Evolutionary conservation across 1,284 basidiomycete genomes (phyloP), one percentile per base, ranked within the genome.

Genomic region (Ustilago xerochloae): DNA sequence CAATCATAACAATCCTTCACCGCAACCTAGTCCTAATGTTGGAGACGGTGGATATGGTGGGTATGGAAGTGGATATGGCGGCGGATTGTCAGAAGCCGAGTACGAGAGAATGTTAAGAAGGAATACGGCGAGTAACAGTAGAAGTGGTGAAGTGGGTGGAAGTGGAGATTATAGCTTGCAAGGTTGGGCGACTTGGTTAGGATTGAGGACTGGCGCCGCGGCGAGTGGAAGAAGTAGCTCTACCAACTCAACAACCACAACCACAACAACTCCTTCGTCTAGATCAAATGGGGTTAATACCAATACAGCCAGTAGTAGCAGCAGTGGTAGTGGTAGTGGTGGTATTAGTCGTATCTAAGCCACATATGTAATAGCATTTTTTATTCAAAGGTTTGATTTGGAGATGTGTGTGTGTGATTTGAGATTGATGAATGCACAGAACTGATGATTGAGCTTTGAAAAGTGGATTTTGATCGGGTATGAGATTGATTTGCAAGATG

Each of bases 61-160:
- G 0, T 45, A 63, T 15, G 69, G 69, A 12, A 62, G 39, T 16
- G 63, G 69, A 16, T 63, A 63, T 22, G 64, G 61, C 15, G 64
- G 60, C 16, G 70, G 64, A 3, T 22, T 73, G 56, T 54, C 48
- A 4, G 70, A 73, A 22, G 70, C 70, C n/a, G 70, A 73, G 52
- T 73, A 73, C 33, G 70, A 73, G 50, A 54, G 70, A 26, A 61
- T 73, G 70, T 46, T 73, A 33, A 47, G 70, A n/a, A 26, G 26
- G 1, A 73, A 73, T 43, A 73, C 70, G 2, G 70, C 61, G 10
- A 28, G 61, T 0, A 73, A 73, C 36, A 63, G 63, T 35, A 39
- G 69, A 18, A 48, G 24, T 16, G 39, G 18, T 1, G 22, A 7
- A 16, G 20, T 13, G 8, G 35, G 13, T 13, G 48, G 24, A 6